Base-by-base conservation (phyloP, 805 yeast species). In the Lachancea cidri region DNA sequence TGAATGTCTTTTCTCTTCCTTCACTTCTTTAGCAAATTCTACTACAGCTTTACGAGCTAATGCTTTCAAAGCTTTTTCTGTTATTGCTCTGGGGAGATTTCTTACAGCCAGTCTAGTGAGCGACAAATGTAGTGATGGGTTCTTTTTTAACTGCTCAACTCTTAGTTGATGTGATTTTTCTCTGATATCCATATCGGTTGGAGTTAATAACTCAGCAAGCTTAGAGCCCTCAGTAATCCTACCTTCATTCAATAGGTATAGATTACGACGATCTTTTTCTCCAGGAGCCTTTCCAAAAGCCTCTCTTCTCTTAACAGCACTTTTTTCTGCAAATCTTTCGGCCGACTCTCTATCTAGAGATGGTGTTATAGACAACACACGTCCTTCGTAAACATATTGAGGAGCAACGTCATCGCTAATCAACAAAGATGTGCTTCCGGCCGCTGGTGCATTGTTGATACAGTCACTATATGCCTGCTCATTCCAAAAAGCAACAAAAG, bases 41-140 rank as follows among this genome's bases (percentile, higher is more conserved):
- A 93, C 96, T 44, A 93, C 86, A 1, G 96, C 97, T 60, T 86
- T 86, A 64, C 98, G 81, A 30, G 94, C 97, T 37, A 93, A 71
- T 1, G 94, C 95, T 58, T 93, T 93, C 53, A 93, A 70, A 0
- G 94, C 81, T 62, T 86, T 87, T 46, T 83, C 86, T 45, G 78
- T 83, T 93, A 93, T 81, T 11, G 94, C 81, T 61, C 98, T 79
- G 34, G 98, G 98, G 38, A 93, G 66, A 60, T 93, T 93, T 67
- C 98, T 77, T 44, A 93, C 77, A 7, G 98, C 98, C 60, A 93
- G 75, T 70, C 98, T 80, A 1, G 98, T 91, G 66, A 91, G 68
- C n/a, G 96, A 86, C 45, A 93, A 68, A 71, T 91, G 98, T 57
- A 93, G 71, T 9, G 93, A 71, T 15, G 98, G 96, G 64, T 91